These are phyloP conservation scores for Tephrocybe sp. DNA, from an alignment of 768 basidiomycete genomes.

Conservation along the genomic window DNA sequence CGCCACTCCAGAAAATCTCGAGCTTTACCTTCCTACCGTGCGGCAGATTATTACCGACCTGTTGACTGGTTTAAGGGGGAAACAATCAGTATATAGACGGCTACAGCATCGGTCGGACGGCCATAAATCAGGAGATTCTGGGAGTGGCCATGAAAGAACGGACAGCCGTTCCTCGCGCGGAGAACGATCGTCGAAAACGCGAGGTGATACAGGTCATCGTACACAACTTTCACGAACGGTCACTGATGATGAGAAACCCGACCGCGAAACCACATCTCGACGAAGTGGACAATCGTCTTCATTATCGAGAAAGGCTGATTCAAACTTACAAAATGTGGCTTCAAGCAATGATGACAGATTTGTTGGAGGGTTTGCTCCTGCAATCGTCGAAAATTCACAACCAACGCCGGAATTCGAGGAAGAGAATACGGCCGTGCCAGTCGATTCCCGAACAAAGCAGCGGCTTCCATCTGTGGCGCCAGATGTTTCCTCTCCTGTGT, in stretches of 20 bases:
- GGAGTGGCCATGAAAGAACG: constrained; percentile 44
- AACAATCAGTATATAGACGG: constrained; percentile 85
- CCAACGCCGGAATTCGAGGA: constrained; percentile 13
- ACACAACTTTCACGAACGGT: constrained; percentile 44
- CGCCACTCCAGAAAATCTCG: constrained; percentile 79
- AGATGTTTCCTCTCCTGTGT: constrained; percentile 2
- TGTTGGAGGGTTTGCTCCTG: constrained; percentile 48
- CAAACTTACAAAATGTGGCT: constrained; percentile 21
- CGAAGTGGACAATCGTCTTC: constrained; percentile 43
- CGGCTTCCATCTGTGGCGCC: constrained; percentile 7
- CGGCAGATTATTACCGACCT: constrained; percentile 89
- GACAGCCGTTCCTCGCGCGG: constrained; percentile 59
- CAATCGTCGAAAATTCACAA: constrained; percentile 15
- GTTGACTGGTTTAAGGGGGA: constrained; percentile 88
- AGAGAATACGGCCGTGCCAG: constrained; percentile 13
- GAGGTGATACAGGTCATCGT: constrained; percentile 42
- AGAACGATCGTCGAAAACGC: constrained; percentile 38
- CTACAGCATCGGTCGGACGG: constrained; percentile 37
- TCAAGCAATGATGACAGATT: constrained; percentile 39
- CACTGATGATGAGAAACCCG: constrained; percentile 38
- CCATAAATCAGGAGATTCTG: constrained; percentile 44
- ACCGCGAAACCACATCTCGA: constrained; percentile 34
- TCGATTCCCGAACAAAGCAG: constrained; percentile 9
- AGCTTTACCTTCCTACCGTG: constrained; percentile 86
- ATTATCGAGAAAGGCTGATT: constrained; percentile 34